phyloP scores from a whole-genome alignment of 2,329 filamentous ascomycete genomes.

The Botrytis fabae region DNA sequence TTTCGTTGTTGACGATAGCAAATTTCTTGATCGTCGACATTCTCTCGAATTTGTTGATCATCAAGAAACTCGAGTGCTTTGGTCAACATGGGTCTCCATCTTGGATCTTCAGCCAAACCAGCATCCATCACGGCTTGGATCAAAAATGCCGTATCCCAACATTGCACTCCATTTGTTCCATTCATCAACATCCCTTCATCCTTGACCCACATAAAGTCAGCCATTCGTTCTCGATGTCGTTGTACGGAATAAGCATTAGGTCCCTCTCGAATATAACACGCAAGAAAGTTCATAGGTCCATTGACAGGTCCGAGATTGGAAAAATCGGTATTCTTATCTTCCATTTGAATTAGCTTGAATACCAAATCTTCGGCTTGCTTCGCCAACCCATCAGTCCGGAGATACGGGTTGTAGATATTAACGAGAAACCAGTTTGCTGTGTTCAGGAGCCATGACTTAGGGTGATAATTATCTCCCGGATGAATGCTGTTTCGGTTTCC shows the following conservation, averaged over 20 bases:
- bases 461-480: conserved; percentile 83
- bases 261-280: conserved; percentile 82
- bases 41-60: conserved; percentile 84
- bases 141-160: conserved; percentile 91
- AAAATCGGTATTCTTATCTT: conserved; percentile 91
- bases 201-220: conserved; percentile 91
- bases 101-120: conserved; percentile 72
- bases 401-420: conserved; percentile 76
- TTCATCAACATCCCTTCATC: conserved; percentile 91
- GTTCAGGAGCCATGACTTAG: conserved; percentile 83
- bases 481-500: conserved; percentile 81
- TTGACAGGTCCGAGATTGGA: conserved; percentile 86
- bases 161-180: conserved; percentile 96
- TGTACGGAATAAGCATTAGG: conserved; percentile 70
- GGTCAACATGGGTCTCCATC: conserved; percentile 79
- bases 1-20: conserved; percentile 91
- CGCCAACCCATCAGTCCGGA: conserved; percentile 66
- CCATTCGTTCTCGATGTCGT: conserved; percentile 75
- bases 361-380: conserved; percentile 76
- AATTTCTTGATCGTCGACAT: conserved; percentile 63
- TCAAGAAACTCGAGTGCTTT: conserved; percentile 86
- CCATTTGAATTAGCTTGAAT: conserved; percentile 81
- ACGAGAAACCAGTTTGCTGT: conserved; percentile 75
- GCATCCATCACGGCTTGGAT: conserved; percentile 81
- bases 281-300: conserved; percentile 84